Evolutionary conservation across 768 basidiomycete species (phyloP).

Genomic region (Lyophyllum shimeji): DNA sequence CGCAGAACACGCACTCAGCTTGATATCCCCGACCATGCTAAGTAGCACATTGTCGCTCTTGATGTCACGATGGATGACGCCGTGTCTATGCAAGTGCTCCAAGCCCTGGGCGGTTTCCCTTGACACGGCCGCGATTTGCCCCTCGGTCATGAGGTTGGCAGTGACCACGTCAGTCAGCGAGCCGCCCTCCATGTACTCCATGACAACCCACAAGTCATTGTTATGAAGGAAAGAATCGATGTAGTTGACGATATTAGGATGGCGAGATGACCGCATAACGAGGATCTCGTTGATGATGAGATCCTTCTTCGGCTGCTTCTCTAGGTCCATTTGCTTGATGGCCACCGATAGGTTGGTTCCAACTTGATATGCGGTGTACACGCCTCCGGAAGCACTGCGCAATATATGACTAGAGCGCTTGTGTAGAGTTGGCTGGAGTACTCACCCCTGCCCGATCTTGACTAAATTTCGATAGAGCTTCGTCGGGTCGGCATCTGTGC

Average conservation of each 20-base stretch:
- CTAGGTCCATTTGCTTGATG: constrained; percentile 99
- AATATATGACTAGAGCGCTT: constrained; percentile 8
- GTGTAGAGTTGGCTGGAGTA: constrained; percentile 8
- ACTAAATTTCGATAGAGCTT: constrained; percentile 87
- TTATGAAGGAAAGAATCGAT: constrained; percentile 98
- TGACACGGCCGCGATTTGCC: constrained; percentile 96
- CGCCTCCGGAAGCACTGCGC: constrained; percentile 89
- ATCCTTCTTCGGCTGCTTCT: constrained; percentile 99
- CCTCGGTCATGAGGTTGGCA: constrained; percentile 95
- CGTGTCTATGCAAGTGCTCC: constrained; percentile 92
- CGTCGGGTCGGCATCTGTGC: constrained; percentile 97
- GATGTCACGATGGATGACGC: constrained; percentile 98
- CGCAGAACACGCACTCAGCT: constrained; percentile 74
- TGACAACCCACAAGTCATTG: constrained; percentile 99
- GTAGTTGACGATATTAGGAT: constrained; percentile 99
- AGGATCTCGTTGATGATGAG: constrained; percentile 99
- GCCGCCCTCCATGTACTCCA: constrained; percentile 99
- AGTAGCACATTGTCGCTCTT: constrained; percentile 97
- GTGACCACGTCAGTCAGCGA: constrained; percentile 94
- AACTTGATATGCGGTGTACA: constrained; percentile 97
- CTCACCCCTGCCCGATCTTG: constrained; percentile 98
- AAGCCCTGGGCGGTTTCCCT: constrained; percentile 92
- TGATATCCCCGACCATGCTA: constrained; percentile 93
- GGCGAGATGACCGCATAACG: constrained; percentile 94
- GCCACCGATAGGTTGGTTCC: constrained; percentile 93